A percentile compares a stretch with the other conserved stretches of the same genome.
Evolutionary conservation across 352 stramenopile species (phyloP).

Genomic region (Blastocystis sp.): DNA sequence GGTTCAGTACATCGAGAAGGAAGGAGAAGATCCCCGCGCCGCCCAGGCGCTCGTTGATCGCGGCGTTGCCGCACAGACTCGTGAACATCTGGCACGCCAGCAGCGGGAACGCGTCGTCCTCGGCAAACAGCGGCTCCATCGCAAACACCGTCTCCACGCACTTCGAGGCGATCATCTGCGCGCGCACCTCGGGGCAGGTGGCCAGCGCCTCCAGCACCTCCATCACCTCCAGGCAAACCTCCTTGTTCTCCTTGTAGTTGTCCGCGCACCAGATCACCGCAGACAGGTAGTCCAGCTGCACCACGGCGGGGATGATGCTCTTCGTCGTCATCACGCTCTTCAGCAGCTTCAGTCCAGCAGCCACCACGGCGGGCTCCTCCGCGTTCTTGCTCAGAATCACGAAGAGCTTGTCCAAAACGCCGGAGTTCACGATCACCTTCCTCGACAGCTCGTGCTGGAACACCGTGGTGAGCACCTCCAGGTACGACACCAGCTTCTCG

Average conservation of each 20-base stretch:
- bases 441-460: conserved; percentile 62
- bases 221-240: conserved; percentile 57
- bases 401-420: conserved; percentile 63
- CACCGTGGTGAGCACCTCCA: conserved; percentile 43
- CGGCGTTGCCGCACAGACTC: conserved; percentile 12
- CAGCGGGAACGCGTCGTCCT: conserved; percentile 22
- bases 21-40: conserved; percentile 33
- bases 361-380: conserved; percentile 27
- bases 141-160: conserved; percentile 63
- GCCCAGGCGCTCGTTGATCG: conserved; percentile 51
- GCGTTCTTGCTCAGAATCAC: conserved; percentile 42
- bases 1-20: conserved; percentile 55
- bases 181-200: conserved; percentile 41
- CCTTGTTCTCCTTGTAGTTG: conserved; percentile 52
- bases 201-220: conserved; percentile 31
- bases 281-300: conserved; percentile 40
- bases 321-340: conserved; percentile 44
- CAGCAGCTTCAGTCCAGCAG: conserved; percentile 50
- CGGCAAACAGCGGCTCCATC: conserved; percentile 25
- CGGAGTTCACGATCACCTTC: conserved; percentile 50
- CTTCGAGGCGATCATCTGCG: conserved; percentile 58
- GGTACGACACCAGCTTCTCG: conserved; percentile 46
- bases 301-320: conserved; percentile 46
- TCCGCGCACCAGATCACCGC: conserved; percentile 58
- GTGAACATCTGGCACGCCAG: conserved; percentile 62